Base-by-base conservation (phyloP, 768 basidiomycete species). In the Xerocomellus amylosporus region DNA sequence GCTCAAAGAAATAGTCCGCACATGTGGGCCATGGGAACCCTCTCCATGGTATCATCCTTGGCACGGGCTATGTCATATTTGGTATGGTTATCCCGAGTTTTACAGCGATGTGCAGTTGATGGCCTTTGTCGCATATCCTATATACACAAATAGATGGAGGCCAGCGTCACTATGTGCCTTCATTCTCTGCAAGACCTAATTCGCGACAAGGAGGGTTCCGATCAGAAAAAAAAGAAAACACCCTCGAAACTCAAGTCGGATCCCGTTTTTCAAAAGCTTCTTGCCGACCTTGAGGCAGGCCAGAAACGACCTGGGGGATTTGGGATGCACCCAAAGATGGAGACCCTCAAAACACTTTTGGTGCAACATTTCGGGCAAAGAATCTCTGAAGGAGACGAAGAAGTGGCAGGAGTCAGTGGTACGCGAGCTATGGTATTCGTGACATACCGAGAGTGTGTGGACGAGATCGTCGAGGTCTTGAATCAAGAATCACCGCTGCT, bases 381-480 rank as follows among this genome's bases (percentile, higher is more conserved):
- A 46, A 60, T 67, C 33, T 81, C 79, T 4, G 74, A 81, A 53
- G 77, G 79, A 8, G 71, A 72, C 19, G 77, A 68, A 13, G 65
- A 46, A 10, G 48, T 51, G 15, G 46, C 1, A 5, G 72, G 62
- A 22, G 64, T 59, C 14, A 67, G 61, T 26, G 68, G 63, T 43
- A 92, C 92, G 2, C 80, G 86, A 56, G 90, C 87, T 19, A 99
- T 98, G 88, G 90, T 99, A 17, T 99, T 98, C 67, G 88, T 88
- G 49, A 87, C 89, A n/a, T 95, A 83, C 69, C 78, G 97, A 53
- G 85, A 90, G 49, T 90, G 87, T 34, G 93, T 98, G 12, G 90
- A 95, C 55, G 94, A 98, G 71, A 85, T 98, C 39, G 90, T 95
- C 20, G 82, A 85, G 39, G 78, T 84, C 42, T 74, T 99, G 51